phyloP scores from a whole-genome alignment of 2,329 filamentous ascomycete genomes.

The Aspergillus sp. region DNA sequence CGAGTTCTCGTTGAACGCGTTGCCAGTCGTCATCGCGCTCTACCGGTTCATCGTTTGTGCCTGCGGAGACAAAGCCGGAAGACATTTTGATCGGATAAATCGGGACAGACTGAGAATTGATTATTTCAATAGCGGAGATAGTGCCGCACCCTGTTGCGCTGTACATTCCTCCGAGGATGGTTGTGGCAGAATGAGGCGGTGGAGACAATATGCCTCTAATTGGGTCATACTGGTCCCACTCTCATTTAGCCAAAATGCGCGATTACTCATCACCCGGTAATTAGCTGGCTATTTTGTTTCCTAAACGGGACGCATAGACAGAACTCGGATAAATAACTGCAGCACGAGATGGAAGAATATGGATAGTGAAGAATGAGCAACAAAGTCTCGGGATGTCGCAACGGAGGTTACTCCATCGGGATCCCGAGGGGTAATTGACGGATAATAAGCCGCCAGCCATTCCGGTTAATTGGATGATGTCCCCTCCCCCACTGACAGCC shows the following conservation, averaged over 20 bases:
- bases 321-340: neutral
- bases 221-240: neutral
- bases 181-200: slow-evolving; percentile 6
- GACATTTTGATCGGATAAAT: slow-evolving; percentile 29
- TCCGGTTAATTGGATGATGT: slow-evolving; percentile 1
- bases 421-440: neutral
- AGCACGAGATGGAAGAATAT: neutral
- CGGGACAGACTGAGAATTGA: neutral
- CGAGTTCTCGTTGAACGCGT: slow-evolving; percentile 39
- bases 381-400: neutral
- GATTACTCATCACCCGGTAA: neutral
- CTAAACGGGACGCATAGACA: neutral
- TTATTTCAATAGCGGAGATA: no score
- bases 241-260: neutral
- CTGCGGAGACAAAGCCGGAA: slow-evolving; percentile 40
- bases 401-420: neutral
- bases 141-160: no score
- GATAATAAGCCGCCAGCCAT: neutral
- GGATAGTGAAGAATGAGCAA: neutral
- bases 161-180: neutral
- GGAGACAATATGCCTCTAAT: neutral
- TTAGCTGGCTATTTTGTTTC: no score
- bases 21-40: slow-evolving; percentile 40
- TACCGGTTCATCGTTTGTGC: slow-evolving; percentile 34
- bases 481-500: slow-evolving; percentile 2